Percentiles rank a stretch among this genome's conserved stretches.
Conservation (phyloP, 345 rosid species). For the Eucalyptus grandis region DNA sequence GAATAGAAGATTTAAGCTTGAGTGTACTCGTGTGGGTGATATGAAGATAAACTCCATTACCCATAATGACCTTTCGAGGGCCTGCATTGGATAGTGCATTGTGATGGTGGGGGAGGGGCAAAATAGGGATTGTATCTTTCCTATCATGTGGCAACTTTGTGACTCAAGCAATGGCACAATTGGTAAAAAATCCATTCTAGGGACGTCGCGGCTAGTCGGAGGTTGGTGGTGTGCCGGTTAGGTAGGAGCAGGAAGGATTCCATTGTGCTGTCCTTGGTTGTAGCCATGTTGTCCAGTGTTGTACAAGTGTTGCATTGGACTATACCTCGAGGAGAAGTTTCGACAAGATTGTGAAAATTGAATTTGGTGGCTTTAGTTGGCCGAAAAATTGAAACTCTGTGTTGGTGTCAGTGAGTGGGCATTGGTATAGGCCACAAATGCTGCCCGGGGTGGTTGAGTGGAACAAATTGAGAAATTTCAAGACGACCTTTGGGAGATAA, state of each 20-base stretch:
- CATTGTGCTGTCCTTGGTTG: background rate
- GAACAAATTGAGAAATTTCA: background rate
- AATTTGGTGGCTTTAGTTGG: background rate
- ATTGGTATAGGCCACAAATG: background rate
- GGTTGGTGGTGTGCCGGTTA: background rate
- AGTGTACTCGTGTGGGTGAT: background rate
- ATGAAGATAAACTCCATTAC: background rate
- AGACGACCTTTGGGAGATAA: background rate
- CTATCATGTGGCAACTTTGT: background rate
- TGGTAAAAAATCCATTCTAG: background rate
- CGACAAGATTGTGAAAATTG: background rate
- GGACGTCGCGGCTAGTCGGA: background rate
- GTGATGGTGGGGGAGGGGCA: too few relatives aligned
- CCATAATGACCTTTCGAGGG: background rate
- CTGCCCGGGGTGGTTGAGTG: background rate
- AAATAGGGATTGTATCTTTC: background rate
- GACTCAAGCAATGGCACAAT: background rate
- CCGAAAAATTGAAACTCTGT: too few relatives aligned
- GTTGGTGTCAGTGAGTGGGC: background rate
- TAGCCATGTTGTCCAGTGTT: background rate
- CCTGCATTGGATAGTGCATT: background rate
- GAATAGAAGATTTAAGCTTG: background rate
- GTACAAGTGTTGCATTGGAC: background rate
- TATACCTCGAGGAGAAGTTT: background rate
- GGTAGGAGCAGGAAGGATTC: background rate